Conservation (phyloP, 805 yeast species). For the Candida silvatica region DNA sequence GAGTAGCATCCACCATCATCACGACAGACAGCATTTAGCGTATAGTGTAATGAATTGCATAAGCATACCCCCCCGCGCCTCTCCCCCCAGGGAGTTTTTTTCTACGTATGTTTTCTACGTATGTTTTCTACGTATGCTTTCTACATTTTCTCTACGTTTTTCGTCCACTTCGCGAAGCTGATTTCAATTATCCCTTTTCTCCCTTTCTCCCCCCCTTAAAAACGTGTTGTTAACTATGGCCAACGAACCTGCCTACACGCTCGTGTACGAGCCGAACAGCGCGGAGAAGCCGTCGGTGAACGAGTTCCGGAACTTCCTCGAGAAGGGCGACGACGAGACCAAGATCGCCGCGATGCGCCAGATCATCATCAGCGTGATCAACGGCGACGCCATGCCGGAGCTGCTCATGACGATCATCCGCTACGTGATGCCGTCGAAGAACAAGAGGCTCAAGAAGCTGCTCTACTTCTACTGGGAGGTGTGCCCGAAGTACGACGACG, state of each 20-base stretch:
- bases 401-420: slow-evolving; percentile 94
- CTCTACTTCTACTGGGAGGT: slow-evolving; percentile 97
- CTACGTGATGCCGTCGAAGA: slow-evolving; percentile 92
- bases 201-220: neutral
- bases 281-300: slow-evolving; percentile 52
- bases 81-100: too few species aligned
- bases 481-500: slow-evolving; percentile 81
- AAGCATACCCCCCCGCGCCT: too few species aligned
- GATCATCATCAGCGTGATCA: slow-evolving; percentile 77
- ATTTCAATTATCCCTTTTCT: neutral
- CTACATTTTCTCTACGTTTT: slow-evolving; percentile 18
- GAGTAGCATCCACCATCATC: too few species aligned
- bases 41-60: too few species aligned
- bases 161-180: slow-evolving; percentile 2
- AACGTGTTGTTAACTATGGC: slow-evolving; percentile 16
- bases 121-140: too few species aligned
- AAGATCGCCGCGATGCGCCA: slow-evolving; percentile 87
- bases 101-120: too few species aligned
- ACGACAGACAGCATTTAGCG: too few species aligned
- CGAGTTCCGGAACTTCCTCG: slow-evolving; percentile 72
- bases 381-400: slow-evolving; percentile 89
- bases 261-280: slow-evolving; percentile 71
- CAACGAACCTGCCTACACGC: slow-evolving; percentile 51
- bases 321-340: slow-evolving; percentile 81
- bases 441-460: slow-evolving; percentile 85